phyloP scores from a whole-genome alignment of 306 rosid species.

The Senna siamea region DNA sequence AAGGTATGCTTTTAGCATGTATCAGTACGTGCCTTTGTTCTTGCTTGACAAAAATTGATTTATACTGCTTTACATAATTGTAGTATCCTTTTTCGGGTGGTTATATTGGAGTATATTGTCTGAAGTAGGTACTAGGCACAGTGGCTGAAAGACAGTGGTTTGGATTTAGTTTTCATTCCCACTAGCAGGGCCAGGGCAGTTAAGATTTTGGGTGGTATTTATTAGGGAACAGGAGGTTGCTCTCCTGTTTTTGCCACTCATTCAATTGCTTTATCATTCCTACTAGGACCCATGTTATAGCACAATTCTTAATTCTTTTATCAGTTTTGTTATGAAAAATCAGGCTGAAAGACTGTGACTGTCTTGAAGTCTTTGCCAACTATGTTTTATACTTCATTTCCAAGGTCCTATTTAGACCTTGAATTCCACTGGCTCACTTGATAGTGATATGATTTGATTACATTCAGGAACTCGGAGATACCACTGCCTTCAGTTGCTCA shows the following conservation, averaged over 20 bases:
- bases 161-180: neutral
- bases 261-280: slow-evolving; percentile 3
- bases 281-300: neutral
- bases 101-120: slow-evolving; percentile 11
- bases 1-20: slow-evolving; percentile 56
- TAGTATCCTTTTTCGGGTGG: slow-evolving; percentile 9
- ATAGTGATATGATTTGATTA: slow-evolving; percentile 34
- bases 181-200: neutral
- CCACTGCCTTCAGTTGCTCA: slow-evolving; percentile 67
- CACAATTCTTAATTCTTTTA: neutral
- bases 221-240: neutral
- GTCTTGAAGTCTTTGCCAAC: slow-evolving; percentile 12
- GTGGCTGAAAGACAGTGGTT: slow-evolving; percentile 1
- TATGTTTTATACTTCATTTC: slow-evolving; percentile 10
- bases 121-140: neutral
- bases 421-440: slow-evolving; percentile 30
- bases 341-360: slow-evolving; percentile 26
- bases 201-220: neutral
- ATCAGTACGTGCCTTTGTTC: slow-evolving; percentile 11
- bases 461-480: slow-evolving; percentile 73
- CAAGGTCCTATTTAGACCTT: slow-evolving; percentile 6
- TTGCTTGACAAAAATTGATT: slow-evolving; percentile 31
- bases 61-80: slow-evolving; percentile 6
- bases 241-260: slow-evolving; percentile 19
- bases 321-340: slow-evolving; percentile 9